Conservation (phyloP, 2,329 filamentous ascomycete genomes). For the Albophoma yamanashiensis region DNA sequence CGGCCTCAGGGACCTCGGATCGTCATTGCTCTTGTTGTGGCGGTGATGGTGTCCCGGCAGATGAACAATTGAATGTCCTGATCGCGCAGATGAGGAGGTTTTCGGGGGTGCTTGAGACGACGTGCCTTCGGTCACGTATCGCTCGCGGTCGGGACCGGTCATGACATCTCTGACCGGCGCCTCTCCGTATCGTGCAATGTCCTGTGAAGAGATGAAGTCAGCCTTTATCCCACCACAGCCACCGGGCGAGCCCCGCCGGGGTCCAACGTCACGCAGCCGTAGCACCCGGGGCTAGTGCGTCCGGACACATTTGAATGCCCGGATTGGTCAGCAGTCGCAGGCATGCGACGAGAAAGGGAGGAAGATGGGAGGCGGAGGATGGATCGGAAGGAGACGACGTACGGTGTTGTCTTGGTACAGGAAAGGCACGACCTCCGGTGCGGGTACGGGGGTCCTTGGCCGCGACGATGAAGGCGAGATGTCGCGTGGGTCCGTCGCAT, state of each 20-base stretch:
- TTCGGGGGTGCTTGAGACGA: conserved; percentile 38
- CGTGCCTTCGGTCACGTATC: conserved; percentile 43
- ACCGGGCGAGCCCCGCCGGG: neutral
- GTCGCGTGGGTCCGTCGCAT: conserved; percentile 60
- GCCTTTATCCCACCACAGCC: neutral
- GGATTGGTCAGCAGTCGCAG: neutral
- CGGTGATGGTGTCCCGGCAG: conserved; percentile 53
- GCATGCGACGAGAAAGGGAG: neutral
- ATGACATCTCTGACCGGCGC: conserved; percentile 64
- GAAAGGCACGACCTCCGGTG: conserved; percentile 95
- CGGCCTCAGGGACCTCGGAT: conserved; percentile 57
- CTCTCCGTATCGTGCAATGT: conserved; percentile 68
- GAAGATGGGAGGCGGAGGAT: conserved; percentile 2
- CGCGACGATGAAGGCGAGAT: conserved; percentile 66
- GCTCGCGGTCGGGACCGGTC: conserved; percentile 58
- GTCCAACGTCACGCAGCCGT: neutral
- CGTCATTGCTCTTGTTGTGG: conserved; percentile 62
- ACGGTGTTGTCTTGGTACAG: conserved; percentile 76
- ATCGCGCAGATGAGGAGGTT: conserved; percentile 52
- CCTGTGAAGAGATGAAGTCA: conserved; percentile 29
- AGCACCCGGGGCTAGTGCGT: neutral
- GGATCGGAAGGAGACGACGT: conserved; percentile 26
- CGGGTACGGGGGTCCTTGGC: conserved; percentile 75
- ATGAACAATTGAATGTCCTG: conserved; percentile 51
- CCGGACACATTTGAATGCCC: neutral